Evolutionary conservation across 2,329 filamentous ascomycete species (phyloP).

Genomic region (Laburnicola sp.): DNA sequence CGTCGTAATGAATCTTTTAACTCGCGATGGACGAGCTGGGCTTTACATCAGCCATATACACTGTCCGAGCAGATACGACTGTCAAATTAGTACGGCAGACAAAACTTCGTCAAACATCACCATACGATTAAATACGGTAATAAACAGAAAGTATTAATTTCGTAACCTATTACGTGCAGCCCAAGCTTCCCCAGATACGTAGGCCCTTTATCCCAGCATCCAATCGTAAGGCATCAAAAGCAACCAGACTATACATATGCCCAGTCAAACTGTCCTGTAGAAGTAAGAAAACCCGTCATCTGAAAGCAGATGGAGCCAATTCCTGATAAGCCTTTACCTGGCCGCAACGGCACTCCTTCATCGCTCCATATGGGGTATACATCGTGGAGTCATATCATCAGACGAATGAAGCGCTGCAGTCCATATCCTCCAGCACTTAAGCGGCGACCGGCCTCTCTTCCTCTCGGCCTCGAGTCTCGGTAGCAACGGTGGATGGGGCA

Average conservation of each 20-base stretch:
- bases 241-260: constrained; percentile 2
- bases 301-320: too few species aligned
- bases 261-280: background rate
- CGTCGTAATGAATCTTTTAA: constrained; percentile 30
- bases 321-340: background rate
- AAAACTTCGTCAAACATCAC: too few species aligned
- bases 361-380: constrained; percentile 41
- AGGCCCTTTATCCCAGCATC: background rate
- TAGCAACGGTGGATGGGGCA: constrained; percentile 45
- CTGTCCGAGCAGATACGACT: too few species aligned
- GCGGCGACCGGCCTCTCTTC: constrained; percentile 48
- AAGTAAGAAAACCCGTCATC: background rate
- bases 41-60: too few species aligned
- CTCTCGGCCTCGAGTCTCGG: constrained; percentile 52
- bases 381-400: constrained; percentile 33
- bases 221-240: constrained; percentile 1
- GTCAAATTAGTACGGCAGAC: too few species aligned
- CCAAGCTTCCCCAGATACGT: background rate
- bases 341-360: constrained; percentile 6
- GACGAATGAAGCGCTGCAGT: constrained; percentile 25
- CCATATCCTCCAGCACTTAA: constrained; percentile 24
- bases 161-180: background rate
- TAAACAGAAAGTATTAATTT: too few species aligned
- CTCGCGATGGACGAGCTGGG: background rate
- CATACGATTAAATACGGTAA: too few species aligned